Evolutionary conservation across 345 rosid species (phyloP), one percentile per base, ranked within the genome.

Genomic region (Eucalyptus tenuipes): DNA sequence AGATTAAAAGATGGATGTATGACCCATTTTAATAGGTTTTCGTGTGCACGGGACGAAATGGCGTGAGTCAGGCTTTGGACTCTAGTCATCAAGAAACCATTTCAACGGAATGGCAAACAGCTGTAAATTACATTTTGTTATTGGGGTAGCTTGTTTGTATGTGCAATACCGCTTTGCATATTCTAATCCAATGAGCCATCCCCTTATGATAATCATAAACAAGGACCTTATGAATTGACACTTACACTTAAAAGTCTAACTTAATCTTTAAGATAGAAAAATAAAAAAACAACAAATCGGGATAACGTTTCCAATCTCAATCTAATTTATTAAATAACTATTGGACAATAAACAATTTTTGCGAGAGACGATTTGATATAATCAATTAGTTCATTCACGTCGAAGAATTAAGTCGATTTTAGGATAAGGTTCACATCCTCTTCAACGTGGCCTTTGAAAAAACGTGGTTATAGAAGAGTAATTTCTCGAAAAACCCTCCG

Each of bases 331-430:
- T 66, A 31, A 66, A 18, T 66, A 66, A 68, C 12, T 2, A 33
- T 68, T 68, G 25, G 25, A 68, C 0, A 9, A 33, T 17, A 33
- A 33, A 68, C 13, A 18, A 33, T 5, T 13, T 18, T 10, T 10
- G 12, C 24, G 7, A 2, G 42, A 1, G 27, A 18, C 27, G 0
- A 10, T 71, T 20, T 11, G 25, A 18, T 10, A 37, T 71, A 33
- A 37, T 10, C 3, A 18, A 71, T 37, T 20, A 5, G 9, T 20
- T 20, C 13, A 3, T 37, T 71, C 42, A 20, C 24, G 2, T 18
- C 3, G 45, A 37, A 16, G 37, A 68, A 31, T 68, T 3, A 68
- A 68, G 42, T 68, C 12, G 80, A 68, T 4, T 68, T 68, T 15
- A 10, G 12, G 25, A 71, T 40, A 71, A 71, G 42, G 6, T 37